phyloP scores from a whole-genome alignment of 345 rosid genomes.

The Tarenaya hassleriana region DNA sequence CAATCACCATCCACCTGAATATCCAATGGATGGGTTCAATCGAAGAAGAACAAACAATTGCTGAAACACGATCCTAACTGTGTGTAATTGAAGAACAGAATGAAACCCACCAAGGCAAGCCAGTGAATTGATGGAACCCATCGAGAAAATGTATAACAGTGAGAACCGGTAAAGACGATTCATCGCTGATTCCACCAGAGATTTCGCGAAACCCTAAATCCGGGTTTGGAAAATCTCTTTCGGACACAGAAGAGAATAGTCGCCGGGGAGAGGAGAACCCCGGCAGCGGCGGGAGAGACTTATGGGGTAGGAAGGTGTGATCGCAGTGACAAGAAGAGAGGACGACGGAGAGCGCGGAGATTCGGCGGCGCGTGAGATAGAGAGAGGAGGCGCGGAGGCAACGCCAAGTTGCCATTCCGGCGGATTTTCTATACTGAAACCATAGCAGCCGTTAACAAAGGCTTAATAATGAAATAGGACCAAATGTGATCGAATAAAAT shows the following conservation, averaged over 20 bases:
- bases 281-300: constrained; percentile 6
- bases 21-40: not conserved
- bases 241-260: not conserved
- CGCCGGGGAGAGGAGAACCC: not conserved
- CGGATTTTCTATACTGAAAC: too few species aligned
- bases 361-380: constrained; percentile 20
- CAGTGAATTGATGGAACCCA: constrained; percentile 54
- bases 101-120: constrained; percentile 63
- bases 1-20: constrained; percentile 73
- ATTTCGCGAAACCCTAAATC: constrained; percentile 16
- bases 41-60: not conserved
- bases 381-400: constrained; percentile 22
- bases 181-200: constrained; percentile 26
- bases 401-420: constrained; percentile 21
- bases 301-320: constrained; percentile 7
- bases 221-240: not conserved
- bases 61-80: not conserved
- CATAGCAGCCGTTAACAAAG: too few species aligned
- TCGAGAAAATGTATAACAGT: constrained; percentile 49
- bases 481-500: too few species aligned
- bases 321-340: not conserved
- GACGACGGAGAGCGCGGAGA: constrained; percentile 11
- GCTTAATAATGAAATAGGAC: too few species aligned
- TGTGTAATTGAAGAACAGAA: not conserved
- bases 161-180: constrained; percentile 51